Conservation (phyloP, 139 green algal genomes). For the Diplosphaera chodatii region DNA sequence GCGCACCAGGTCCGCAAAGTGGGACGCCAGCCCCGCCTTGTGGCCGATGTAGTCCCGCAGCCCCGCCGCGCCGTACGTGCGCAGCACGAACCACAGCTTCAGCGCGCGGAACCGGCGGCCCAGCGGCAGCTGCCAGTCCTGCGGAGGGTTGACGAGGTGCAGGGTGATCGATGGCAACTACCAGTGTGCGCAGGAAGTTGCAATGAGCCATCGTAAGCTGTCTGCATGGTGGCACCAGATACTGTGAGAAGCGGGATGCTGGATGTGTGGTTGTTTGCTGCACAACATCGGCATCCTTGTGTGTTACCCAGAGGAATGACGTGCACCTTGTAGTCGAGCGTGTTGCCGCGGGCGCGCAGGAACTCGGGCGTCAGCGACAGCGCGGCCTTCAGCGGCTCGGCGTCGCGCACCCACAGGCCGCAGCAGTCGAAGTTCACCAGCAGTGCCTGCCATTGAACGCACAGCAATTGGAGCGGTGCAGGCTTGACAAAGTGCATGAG, state of each 20-base stretch:
- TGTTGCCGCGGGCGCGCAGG: constrained; percentile 46
- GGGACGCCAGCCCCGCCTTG: constrained; percentile 47
- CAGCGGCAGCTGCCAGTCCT: constrained; percentile 74
- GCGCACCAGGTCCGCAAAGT: constrained; percentile 33
- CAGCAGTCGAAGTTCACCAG: constrained; percentile 82
- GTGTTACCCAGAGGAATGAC: no score
- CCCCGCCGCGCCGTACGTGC: constrained; percentile 58
- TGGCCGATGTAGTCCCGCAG: constrained; percentile 59
- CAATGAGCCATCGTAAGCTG: no score
- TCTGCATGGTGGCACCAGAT: no score
- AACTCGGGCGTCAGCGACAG: constrained; percentile 71
- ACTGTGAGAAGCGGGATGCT: no score
- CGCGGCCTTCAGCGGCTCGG: constrained; percentile 41
- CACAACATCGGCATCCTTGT: no score
- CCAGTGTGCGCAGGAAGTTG: no score
- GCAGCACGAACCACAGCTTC: constrained; percentile 85
- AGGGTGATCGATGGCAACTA: no score
- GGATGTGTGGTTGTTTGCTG: no score
- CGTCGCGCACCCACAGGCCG: constrained; percentile 61
- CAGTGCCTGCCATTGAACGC: constrained; percentile 46
- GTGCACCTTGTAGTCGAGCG: constrained; percentile 57
- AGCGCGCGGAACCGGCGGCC: constrained; percentile 60
- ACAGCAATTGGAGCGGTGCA: no score
- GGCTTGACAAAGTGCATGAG: no score
- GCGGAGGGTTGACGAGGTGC: no score